Evolutionary conservation across 179 eudicot genomes (phyloP), one percentile per base, ranked within the genome.

Genomic region (Beta macrorhiza): DNA sequence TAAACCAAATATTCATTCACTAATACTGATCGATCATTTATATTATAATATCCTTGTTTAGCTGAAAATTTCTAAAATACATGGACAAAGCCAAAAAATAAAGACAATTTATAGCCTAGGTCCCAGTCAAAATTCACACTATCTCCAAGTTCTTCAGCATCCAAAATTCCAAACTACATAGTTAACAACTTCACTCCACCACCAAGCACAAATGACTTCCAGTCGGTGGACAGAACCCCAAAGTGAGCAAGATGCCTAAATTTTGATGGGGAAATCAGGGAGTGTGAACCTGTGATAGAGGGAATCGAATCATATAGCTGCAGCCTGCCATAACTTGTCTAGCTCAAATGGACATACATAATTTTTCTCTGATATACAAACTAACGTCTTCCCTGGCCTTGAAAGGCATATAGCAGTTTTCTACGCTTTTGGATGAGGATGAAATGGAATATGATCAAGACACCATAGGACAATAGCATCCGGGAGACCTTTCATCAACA

Each of bases 111-210:
- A 25, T 25, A 25, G 25, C 25, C 25, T 25, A 25, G 25, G 25
- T 25, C 25, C 25, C 25, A 25, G 25, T 25, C 25, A 25, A 25
- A 25, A 25, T 25, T 25, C 25, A 25, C 25, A 25, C 25, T 25
- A 25, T 25, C 25, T 25, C 25, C 25, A 25, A 25, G 25, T 25
- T 25, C 25, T 25, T 25, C 25, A 25, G 25, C 25, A 25, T 25
- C 25, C 25, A 25, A 25, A 25, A 25, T 25, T 25, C 25, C 25
- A 25, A 25, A 25, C 25, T 25, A 25, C 25, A 25, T 94, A 97
- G 72, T 95, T 97, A 15, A 95, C 94, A 12, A 92, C 97, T 81
- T 93, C 98, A 32, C 97, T 93, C 42, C 92, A 37, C 98, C 97
- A 45, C 98, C 98, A 6, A 95, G 90, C 49, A 95, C 94, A 77